Conservation (phyloP, 1,139 yeast genomes). For the Nakaseomyces nivariensis region DNA sequence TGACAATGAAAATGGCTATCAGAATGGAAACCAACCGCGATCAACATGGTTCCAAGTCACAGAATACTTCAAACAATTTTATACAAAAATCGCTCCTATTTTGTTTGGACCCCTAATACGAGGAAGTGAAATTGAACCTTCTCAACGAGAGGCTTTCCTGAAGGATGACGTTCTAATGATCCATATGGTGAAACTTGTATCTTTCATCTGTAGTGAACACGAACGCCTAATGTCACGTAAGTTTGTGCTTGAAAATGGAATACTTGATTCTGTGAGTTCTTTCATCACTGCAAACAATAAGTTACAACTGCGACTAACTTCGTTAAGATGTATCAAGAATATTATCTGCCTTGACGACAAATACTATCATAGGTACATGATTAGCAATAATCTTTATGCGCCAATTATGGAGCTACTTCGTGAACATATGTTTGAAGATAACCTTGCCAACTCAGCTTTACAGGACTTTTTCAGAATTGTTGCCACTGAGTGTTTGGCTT, state of each 20-base stretch:
- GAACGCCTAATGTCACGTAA: constrained; percentile 45
- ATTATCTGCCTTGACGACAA: constrained; percentile 54
- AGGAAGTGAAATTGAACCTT: constrained; percentile 17
- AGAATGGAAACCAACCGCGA: not conserved
- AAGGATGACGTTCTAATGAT: constrained; percentile 41
- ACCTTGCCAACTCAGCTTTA: constrained; percentile 66
- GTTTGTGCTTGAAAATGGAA: constrained; percentile 48
- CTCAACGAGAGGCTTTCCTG: constrained; percentile 10
- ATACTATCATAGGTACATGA: constrained; percentile 45
- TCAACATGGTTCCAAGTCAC: constrained; percentile 31
- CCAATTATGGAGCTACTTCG: constrained; percentile 43
- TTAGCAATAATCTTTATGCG: constrained; percentile 44
- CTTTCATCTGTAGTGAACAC: constrained; percentile 59
- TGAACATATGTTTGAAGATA: constrained; percentile 44
- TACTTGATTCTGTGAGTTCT: constrained; percentile 44
- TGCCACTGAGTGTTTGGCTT: constrained; percentile 23
- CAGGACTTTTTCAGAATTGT: constrained; percentile 58
- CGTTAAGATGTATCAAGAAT: constrained; percentile 52
- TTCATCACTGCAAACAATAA: constrained; percentile 34
- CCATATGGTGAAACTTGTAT: constrained; percentile 58
- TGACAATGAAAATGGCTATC: not conserved
- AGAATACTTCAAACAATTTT: constrained; percentile 52
- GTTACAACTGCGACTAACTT: constrained; percentile 52
- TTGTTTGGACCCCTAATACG: constrained; percentile 44
- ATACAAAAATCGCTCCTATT: constrained; percentile 48